Percentiles rank a stretch among this genome's conserved stretches.
These are phyloP conservation scores for Triticum monococcum DNA, from an alignment of 176 grass and related monocot species.

Conservation along the genomic window DNA sequence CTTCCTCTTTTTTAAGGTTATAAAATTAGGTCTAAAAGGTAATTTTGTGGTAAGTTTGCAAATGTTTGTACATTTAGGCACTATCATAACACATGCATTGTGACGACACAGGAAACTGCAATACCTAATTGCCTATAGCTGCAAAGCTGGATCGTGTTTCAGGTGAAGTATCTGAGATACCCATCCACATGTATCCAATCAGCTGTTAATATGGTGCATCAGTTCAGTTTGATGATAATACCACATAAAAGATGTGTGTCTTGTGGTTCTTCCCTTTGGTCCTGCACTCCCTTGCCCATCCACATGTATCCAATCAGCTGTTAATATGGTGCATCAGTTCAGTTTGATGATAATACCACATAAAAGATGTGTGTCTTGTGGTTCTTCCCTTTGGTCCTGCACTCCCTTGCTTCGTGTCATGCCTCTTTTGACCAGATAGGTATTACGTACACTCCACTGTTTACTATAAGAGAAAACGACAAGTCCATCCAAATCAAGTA, in stretches of 20 bases:
- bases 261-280: not conserved
- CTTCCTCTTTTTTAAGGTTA: no score
- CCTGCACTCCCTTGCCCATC: not conserved
- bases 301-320: not conserved
- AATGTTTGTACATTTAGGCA: no score
- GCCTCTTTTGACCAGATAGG: slow-evolving; percentile 3
- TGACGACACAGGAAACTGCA: not conserved
- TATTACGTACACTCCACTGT: not conserved
- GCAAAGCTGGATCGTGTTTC: not conserved
- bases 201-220: not conserved
- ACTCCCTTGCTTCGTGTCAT: not conserved
- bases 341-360: not conserved
- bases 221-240: not conserved
- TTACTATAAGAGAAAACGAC: slow-evolving; percentile 13
- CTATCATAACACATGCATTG: not conserved
- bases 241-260: not conserved
- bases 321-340: not conserved
- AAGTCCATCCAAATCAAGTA: slow-evolving; percentile 17
- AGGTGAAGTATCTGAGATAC: not conserved
- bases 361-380: not conserved
- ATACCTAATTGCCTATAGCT: not conserved
- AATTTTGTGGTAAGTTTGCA: no score
- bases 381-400: not conserved
- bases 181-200: not conserved
- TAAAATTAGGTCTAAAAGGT: no score